A percentile compares a stretch with the other conserved stretches of the same genome.
These are phyloP conservation scores for Fragaria ananassa DNA, from an alignment of 306 rosid genomes.

Conservation along the genomic window DNA sequence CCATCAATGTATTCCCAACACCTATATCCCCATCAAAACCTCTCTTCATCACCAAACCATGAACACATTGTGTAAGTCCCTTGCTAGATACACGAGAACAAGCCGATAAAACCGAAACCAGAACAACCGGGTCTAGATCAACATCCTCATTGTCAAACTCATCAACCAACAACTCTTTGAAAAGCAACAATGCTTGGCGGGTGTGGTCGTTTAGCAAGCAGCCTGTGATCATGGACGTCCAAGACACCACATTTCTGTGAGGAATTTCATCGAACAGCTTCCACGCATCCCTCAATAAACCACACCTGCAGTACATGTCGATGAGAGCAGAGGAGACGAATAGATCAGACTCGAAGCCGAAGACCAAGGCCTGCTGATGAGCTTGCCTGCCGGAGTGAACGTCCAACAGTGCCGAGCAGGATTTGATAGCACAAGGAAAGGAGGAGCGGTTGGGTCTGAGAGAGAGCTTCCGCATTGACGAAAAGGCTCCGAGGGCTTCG, in stretches of 20 bases:
- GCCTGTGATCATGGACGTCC: conserved; percentile 75
- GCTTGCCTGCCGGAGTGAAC: conserved; percentile 60
- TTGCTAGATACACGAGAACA: conserved; percentile 52
- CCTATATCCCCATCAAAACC: conserved; percentile 57
- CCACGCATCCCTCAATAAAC: conserved; percentile 47
- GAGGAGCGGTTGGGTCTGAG: conserved; percentile 64
- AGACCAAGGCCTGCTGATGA: conserved; percentile 73
- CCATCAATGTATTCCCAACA: conserved; percentile 80
- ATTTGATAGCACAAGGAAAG: conserved; percentile 76
- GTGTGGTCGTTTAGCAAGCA: conserved; percentile 52
- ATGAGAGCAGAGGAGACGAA: conserved; percentile 75
- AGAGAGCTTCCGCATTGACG: conserved; percentile 70
- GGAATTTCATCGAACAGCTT: conserved; percentile 71
- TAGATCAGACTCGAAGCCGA: conserved; percentile 55
- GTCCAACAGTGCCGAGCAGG: conserved; percentile 69
- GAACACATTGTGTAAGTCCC: conserved; percentile 56
- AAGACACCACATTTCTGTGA: conserved; percentile 61
- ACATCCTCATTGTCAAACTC: conserved; percentile 34
- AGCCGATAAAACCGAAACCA: conserved; percentile 71
- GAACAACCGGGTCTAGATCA: conserved; percentile 49
- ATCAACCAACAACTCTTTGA: conserved; percentile 57
- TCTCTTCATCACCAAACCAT: conserved; percentile 57
- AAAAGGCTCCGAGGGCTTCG: conserved; percentile 77
- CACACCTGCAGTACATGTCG: conserved; percentile 76
- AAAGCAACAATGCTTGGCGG: conserved; percentile 42